phyloP scores from a whole-genome alignment of 1,139 yeast species.

The Kodamaea alishanica region DNA sequence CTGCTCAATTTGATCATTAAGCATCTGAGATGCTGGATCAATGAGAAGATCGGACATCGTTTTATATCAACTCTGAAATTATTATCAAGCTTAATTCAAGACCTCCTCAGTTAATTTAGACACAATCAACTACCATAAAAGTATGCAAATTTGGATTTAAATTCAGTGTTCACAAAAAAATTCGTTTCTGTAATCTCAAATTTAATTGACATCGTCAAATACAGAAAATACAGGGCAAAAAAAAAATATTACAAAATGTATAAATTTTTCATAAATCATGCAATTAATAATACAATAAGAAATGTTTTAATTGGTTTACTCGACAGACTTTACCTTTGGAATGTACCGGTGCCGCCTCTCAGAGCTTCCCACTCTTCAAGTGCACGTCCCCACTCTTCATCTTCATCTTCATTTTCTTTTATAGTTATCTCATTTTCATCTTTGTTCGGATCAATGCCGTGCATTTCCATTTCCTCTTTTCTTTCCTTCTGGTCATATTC shows the following conservation, averaged over 20 bases:
- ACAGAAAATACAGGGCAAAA: too few species aligned
- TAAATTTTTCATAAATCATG: not conserved
- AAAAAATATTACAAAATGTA: too few species aligned
- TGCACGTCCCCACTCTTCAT: slow-evolving; percentile 70
- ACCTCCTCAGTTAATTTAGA: too few species aligned
- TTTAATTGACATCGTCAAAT: too few species aligned
- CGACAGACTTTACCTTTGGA: slow-evolving; percentile 5
- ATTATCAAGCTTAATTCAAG: not conserved
- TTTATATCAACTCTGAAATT: not conserved
- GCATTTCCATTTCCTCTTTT: slow-evolving; percentile 38
- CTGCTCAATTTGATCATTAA: slow-evolving; percentile 13
- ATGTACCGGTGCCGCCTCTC: slow-evolving; percentile 13
- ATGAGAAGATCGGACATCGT: not conserved
- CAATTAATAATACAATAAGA: not conserved
- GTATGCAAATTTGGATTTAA: too few species aligned
- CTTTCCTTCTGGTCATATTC: slow-evolving; percentile 63
- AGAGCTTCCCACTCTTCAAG: slow-evolving; percentile 59
- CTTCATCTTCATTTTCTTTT: slow-evolving; percentile 44
- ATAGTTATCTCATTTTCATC: slow-evolving; percentile 20
- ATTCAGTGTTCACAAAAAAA: too few species aligned
- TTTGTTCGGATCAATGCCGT: slow-evolving; percentile 27
- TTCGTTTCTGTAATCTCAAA: too few species aligned
- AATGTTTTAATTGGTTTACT: too few species aligned
- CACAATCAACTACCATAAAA: too few species aligned
- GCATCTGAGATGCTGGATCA: slow-evolving; percentile 3